Evolutionary conservation across 768 basidiomycete species (phyloP).

Genomic region (Leccinum obscurum): DNA sequence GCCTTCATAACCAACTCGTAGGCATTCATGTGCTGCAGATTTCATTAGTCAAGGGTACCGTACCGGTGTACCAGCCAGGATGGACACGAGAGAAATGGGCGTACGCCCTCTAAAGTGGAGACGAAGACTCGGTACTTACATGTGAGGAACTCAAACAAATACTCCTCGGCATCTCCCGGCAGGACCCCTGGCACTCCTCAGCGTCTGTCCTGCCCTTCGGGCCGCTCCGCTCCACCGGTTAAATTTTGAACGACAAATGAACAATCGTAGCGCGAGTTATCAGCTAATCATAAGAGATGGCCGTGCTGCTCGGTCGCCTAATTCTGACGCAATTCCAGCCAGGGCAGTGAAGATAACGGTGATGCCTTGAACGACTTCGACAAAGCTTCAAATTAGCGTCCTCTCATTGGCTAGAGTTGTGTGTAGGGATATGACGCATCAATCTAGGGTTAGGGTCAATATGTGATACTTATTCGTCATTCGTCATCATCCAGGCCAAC

Average conservation of each 20-base stretch:
- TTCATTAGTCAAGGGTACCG: background rate
- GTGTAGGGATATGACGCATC: background rate
- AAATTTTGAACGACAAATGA: background rate
- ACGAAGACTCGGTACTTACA: too few species aligned
- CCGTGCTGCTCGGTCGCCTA: background rate
- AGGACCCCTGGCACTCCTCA: too few species aligned
- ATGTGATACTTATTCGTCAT: too few species aligned
- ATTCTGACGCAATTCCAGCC: background rate
- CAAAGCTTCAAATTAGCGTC: conserved; percentile 13
- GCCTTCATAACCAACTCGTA: background rate
- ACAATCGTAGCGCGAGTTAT: background rate
- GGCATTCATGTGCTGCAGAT: background rate
- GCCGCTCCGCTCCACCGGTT: too few species aligned
- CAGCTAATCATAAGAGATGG: background rate
- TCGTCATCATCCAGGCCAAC: background rate
- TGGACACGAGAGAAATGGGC: too few species aligned
- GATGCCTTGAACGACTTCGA: background rate
- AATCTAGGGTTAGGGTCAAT: conserved; percentile 15
- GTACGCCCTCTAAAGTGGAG: too few species aligned
- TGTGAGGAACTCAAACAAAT: too few species aligned
- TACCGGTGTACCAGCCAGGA: too few species aligned
- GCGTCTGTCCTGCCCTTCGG: too few species aligned
- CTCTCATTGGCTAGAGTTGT: conserved; percentile 11
- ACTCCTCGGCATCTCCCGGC: too few species aligned
- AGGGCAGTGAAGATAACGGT: background rate